Evolutionary conservation across 805 yeast genomes (phyloP).

Genomic region (Pichia nanzhaoensis): DNA sequence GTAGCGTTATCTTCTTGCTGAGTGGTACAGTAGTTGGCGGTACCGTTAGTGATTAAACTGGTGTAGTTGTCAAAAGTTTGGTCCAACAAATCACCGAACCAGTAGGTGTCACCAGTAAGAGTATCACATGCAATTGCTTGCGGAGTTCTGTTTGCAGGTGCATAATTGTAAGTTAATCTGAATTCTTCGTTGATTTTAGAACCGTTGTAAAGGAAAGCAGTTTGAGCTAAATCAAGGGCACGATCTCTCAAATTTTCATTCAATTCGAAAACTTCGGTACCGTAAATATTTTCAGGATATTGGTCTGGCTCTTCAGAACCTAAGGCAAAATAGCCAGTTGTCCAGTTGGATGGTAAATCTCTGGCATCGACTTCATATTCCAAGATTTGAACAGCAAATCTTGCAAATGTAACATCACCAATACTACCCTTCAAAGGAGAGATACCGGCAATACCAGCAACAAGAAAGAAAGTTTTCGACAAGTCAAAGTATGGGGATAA

Average conservation of each 20-base stretch:
- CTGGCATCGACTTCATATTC: conserved; percentile 53
- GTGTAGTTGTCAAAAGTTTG: conserved; percentile 45
- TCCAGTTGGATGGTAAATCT: conserved; percentile 47
- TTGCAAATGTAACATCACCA: conserved; percentile 56
- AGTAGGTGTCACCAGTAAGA: conserved; percentile 55
- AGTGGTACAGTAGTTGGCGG: conserved; percentile 52
- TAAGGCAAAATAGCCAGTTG: conserved; percentile 52
- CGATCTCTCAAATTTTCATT: conserved; percentile 53
- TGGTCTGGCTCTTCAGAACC: conserved; percentile 43
- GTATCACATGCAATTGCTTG: conserved; percentile 48
- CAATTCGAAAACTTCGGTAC: conserved; percentile 59
- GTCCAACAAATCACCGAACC: conserved; percentile 46
- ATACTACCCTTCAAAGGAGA: conserved; percentile 49
- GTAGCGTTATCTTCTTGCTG: conserved; percentile 67
- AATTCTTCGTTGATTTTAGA: conserved; percentile 37
- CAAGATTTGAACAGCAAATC: conserved; percentile 54
- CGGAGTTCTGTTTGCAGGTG: conserved; percentile 47
- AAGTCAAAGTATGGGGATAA: conserved; percentile 51
- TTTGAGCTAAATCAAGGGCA: conserved; percentile 45
- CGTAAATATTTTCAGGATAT: conserved; percentile 51
- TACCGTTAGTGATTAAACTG: conserved; percentile 46
- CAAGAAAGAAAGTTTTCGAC: conserved; percentile 51
- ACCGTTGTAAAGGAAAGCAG: conserved; percentile 40
- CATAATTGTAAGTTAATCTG: conserved; percentile 41
- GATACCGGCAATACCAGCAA: conserved; percentile 64